Evolutionary conservation across 2,329 filamentous ascomycete species (phyloP).

Genomic region (Cladophialophora psammophila): DNA sequence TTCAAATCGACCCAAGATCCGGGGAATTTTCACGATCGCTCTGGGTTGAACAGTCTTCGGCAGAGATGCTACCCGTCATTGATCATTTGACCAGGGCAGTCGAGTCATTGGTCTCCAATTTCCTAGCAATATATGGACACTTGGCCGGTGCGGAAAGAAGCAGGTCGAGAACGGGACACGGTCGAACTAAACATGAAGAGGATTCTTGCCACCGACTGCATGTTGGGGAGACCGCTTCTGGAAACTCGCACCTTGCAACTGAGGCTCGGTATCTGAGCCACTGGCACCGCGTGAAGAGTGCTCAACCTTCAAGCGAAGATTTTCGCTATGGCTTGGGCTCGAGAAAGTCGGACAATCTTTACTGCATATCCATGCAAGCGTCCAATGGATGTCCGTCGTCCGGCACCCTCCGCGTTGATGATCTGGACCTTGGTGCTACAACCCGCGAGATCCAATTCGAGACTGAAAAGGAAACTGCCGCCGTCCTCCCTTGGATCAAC

Average conservation of each 20-base stretch:
- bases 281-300: constrained; percentile 33
- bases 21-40: constrained; percentile 42
- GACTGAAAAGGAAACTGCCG: constrained; percentile 39
- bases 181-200: neutral
- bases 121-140: constrained; percentile 76
- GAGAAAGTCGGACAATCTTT: neutral
- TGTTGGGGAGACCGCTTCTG: neutral
- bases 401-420: neutral
- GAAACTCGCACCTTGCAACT: constrained; percentile 5
- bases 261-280: constrained; percentile 21
- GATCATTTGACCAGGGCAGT: constrained; percentile 23
- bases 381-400: neutral
- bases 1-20: constrained; percentile 65
- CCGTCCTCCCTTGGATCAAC: constrained; percentile 64
- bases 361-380: neutral
- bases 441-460: neutral
- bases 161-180: neutral
- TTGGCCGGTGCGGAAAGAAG: constrained; percentile 42
- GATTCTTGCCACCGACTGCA: neutral
- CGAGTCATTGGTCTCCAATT: constrained; percentile 71
- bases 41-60: constrained; percentile 46
- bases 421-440: neutral
- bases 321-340: constrained; percentile 17
- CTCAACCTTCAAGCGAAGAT: constrained; percentile 11
- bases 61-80: constrained; percentile 9